Conservation (phyloP, 352 stramenopile species). For the Pythium diclinum region DNA sequence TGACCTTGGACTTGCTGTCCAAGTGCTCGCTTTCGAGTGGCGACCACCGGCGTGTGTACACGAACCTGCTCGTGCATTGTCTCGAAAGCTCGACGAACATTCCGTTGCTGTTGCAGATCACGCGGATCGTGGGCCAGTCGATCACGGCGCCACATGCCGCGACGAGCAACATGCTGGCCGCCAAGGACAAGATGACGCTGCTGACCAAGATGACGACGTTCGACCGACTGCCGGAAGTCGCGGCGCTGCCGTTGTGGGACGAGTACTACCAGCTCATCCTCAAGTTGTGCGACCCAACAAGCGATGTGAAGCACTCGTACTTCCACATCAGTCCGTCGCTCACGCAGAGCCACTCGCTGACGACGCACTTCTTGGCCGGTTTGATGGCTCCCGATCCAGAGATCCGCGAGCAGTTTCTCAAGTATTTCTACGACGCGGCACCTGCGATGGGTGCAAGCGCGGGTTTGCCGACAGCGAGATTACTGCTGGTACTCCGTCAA, state of each 20-base stretch:
- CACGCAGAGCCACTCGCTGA: conserved; percentile 58
- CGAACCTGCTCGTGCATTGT: conserved; percentile 80
- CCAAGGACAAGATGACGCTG: conserved; percentile 88
- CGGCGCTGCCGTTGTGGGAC: conserved; percentile 71
- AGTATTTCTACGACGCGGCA: conserved; percentile 53
- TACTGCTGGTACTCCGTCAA: conserved; percentile 74
- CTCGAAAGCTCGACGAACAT: conserved; percentile 85
- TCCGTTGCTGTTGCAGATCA: conserved; percentile 78
- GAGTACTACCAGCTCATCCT: conserved; percentile 81
- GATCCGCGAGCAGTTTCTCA: conserved; percentile 71
- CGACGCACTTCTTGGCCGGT: conserved; percentile 76
- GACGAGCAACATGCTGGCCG: conserved; percentile 62
- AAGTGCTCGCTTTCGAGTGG: conserved; percentile 73
- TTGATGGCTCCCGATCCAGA: conserved; percentile 67
- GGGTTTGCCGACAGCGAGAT: conserved; percentile 39
- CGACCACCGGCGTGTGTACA: conserved; percentile 78
- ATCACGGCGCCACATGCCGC: conserved; percentile 35
- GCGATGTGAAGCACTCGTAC: conserved; percentile 64
- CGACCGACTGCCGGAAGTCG: conserved; percentile 83
- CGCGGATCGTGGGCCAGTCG: conserved; percentile 69
- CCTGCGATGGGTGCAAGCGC: conserved; percentile 10
- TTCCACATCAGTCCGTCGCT: conserved; percentile 61
- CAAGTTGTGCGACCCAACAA: conserved; percentile 58
- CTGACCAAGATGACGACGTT: conserved; percentile 86
- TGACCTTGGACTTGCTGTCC: conserved; percentile 74